phyloP scores from a whole-genome alignment of 768 basidiomycete species.

The Stropharia rugosoannulata region DNA sequence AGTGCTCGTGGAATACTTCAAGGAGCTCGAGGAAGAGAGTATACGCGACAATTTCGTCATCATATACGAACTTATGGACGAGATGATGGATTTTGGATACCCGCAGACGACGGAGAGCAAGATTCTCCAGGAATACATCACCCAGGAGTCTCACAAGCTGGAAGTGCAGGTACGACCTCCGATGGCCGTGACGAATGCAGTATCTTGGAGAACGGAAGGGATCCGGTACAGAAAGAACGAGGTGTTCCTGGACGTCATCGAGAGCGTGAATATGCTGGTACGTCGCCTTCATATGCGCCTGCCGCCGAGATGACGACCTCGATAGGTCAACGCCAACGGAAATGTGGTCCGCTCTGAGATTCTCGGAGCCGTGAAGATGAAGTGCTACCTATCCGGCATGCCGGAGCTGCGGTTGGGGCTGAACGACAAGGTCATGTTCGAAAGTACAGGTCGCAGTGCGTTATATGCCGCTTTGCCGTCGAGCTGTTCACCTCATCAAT shows the following conservation, averaged over 20 bases:
- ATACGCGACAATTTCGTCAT: constrained; percentile 99
- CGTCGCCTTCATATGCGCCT: constrained; percentile 25
- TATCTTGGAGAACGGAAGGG: constrained; percentile 97
- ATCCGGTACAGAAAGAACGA: constrained; percentile 98
- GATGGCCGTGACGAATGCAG: constrained; percentile 97
- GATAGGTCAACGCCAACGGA: constrained; percentile 92
- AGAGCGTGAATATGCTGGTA: constrained; percentile 94
- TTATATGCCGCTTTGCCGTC: constrained; percentile 10
- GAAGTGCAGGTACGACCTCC: constrained; percentile 92
- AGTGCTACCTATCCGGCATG: constrained; percentile 99
- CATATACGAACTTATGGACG: constrained; percentile 97
- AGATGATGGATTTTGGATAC: constrained; percentile 99
- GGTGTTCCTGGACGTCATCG: constrained; percentile 97
- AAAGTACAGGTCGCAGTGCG: constrained; percentile 92
- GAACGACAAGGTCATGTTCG: constrained; percentile 99
- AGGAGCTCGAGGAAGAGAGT: constrained; percentile 98
- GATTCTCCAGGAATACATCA: constrained; percentile 99
- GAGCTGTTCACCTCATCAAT: not conserved
- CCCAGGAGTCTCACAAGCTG: constrained; percentile 96
- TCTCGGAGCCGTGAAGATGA: constrained; percentile 99
- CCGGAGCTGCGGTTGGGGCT: constrained; percentile 93
- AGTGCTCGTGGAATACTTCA: constrained; percentile 98
- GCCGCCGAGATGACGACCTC: not conserved
- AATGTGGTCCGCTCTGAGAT: constrained; percentile 98
- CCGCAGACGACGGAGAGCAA: constrained; percentile 99